A percentile compares a stretch with the other conserved stretches of the same genome.
These are phyloP conservation scores for Turnera subulata DNA, from an alignment of 345 rosid species.

Conservation along the genomic window DNA sequence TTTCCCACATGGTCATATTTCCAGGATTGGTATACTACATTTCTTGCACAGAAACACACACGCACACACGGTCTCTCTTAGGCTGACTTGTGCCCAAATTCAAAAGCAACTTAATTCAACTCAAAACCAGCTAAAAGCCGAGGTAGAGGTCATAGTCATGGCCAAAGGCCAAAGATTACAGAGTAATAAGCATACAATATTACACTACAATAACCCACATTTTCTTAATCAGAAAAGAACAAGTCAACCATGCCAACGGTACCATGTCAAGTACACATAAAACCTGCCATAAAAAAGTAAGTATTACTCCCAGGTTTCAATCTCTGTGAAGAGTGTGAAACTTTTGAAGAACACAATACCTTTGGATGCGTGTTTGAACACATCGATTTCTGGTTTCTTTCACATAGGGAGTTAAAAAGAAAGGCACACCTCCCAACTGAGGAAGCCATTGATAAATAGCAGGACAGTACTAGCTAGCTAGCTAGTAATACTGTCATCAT, in stretches of 20 bases:
- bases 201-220: too few species aligned
- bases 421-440: neutral
- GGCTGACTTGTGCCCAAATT: neutral
- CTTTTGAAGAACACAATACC: slow-evolving; percentile 8
- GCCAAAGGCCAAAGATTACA: too few species aligned
- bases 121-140: neutral
- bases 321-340: neutral
- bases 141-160: neutral
- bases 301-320: too few species aligned
- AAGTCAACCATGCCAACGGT: neutral
- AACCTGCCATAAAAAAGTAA: too few species aligned
- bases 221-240: neutral
- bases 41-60: neutral
- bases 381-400: neutral
- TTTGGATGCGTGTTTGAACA: slow-evolving; percentile 2
- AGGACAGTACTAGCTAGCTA: neutral
- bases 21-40: too few species aligned
- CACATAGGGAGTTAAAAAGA: neutral
- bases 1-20: too few species aligned
- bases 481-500: too few species aligned
- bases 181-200: too few species aligned
- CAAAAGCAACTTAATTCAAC: neutral
- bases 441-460: neutral
- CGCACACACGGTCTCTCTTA: neutral
- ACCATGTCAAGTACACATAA: too few species aligned